Evolutionary conservation across 2,329 filamentous ascomycete genomes (phyloP).

Genomic region (Ophiosphaerella korrae): DNA sequence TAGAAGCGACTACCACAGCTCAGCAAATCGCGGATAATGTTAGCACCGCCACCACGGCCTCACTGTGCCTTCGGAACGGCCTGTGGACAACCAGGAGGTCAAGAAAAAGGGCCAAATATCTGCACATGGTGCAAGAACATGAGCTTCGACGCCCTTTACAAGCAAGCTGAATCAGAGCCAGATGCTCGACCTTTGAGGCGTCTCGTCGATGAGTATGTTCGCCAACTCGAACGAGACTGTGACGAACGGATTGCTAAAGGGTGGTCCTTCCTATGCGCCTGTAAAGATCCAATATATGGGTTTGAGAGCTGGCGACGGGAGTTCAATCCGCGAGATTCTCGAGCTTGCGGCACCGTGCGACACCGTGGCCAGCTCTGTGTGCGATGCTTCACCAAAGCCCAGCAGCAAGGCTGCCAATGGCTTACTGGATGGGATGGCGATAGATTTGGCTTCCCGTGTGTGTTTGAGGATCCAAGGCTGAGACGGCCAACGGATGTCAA

Average conservation of each 20-base stretch:
- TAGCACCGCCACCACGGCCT: slow-evolving; percentile 23
- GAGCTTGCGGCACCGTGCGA: slow-evolving; percentile 25
- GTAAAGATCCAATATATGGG: slow-evolving; percentile 28
- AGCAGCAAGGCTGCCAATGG: slow-evolving; percentile 24
- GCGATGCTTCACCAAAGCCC: slow-evolving; percentile 26
- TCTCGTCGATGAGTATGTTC: slow-evolving; percentile 22
- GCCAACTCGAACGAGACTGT: slow-evolving; percentile 24
- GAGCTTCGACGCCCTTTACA: slow-evolving; percentile 27
- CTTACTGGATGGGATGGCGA: slow-evolving; percentile 28
- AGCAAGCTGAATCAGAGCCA: slow-evolving; percentile 14
- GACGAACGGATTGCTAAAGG: slow-evolving; percentile 25
- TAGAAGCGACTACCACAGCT: background rate
- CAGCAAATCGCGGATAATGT: slow-evolving; percentile 14
- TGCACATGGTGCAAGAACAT: slow-evolving; percentile 34
- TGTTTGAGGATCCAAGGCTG: slow-evolving; percentile 23
- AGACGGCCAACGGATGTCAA: slow-evolving; percentile 18
- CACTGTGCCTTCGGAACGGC: slow-evolving; percentile 28
- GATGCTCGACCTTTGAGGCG: slow-evolving; percentile 15
- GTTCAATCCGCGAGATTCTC: slow-evolving; percentile 27
- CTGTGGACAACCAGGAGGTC: slow-evolving; percentile 21
- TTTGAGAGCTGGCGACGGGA: slow-evolving; percentile 21
- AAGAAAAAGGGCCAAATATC: slow-evolving; percentile 24
- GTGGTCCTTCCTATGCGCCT: slow-evolving; percentile 27
- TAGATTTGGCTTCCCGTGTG: slow-evolving; percentile 28
- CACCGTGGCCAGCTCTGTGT: slow-evolving; percentile 28